Evolutionary conservation across 441 rosid genomes (phyloP), one percentile per base, ranked within the genome.

Genomic region (Pelargonium cotyledonis): DNA sequence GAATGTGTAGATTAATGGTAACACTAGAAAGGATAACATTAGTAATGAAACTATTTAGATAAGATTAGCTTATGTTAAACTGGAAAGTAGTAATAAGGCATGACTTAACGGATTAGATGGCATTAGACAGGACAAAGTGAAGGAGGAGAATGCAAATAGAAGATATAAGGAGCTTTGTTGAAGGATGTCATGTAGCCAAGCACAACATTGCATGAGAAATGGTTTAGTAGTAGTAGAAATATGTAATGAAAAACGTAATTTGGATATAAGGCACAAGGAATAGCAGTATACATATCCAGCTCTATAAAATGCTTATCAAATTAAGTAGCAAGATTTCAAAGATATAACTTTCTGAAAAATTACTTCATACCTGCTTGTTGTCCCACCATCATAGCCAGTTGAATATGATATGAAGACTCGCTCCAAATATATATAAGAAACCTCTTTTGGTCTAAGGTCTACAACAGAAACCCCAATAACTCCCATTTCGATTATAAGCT

Each of bases 311-410:
- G 29, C 62, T 57, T 57, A 19, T 18, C 62, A 57, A 57, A 57
- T 57, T 57, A 57, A 57, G 62, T 57, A 19, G 26, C 62, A 16
- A 23, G 62, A 8, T 16, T 57, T 57, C 62, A 57, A 57, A 57
- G 62, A 57, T 6, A 18, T 57, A 16, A 57, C 62, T 57, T 57
- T 57, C 62, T 57, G 8, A 18, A 18, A 18, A 57, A 46, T 18
- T 10, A 57, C 21, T 41, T 41, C 73, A 69, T 72, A 92, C 99
- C 99, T 92, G 94, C 97, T 90, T 58, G 98, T 89, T 70, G 85
- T 78, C 74, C 99, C 99, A 76, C 86, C 88, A 78, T 89, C 98
- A 78, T 89, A 92, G 72, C 99, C 97, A 71, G 90, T 90, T 29
- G 96, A 90, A 81, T 90, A 95, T 46, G 98, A 89, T 35, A 91